Evolutionary conservation across 1,284 basidiomycete species (phyloP).

Genomic region (Termitomyces sp.): DNA sequence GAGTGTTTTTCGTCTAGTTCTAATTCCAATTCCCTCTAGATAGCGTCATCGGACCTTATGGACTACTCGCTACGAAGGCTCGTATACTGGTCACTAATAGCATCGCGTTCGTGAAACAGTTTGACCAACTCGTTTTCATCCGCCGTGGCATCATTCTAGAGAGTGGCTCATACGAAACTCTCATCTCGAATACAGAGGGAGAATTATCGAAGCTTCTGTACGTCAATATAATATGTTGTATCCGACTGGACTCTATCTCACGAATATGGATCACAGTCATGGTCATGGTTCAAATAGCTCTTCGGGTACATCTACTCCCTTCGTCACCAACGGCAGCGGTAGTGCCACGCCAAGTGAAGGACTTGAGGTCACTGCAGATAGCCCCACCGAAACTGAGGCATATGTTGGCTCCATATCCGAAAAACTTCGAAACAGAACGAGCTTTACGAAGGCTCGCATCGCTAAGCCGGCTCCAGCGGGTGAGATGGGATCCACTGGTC

Average conservation of each 20-base stretch:
- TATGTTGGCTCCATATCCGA: slow-evolving; percentile 31
- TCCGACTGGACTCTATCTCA: background rate
- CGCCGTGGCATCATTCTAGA: slow-evolving; percentile 85
- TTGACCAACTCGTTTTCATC: slow-evolving; percentile 78
- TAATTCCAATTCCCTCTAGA: slow-evolving; percentile 41
- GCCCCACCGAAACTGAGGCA: slow-evolving; percentile 17
- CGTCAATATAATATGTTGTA: slow-evolving; percentile 23
- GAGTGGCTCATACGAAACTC: slow-evolving; percentile 60
- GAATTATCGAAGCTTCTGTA: slow-evolving; percentile 83
- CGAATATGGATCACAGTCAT: slow-evolving; percentile 22
- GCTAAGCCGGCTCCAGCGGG: slow-evolving; percentile 32
- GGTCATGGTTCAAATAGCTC: slow-evolving; percentile 40
- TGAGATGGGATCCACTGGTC: slow-evolving; percentile 37
- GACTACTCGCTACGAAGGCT: slow-evolving; percentile 82
- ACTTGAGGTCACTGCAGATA: slow-evolving; percentile 2
- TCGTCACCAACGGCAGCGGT: slow-evolving; percentile 31
- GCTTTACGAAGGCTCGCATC: slow-evolving; percentile 48
- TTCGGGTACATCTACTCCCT: slow-evolving; percentile 57
- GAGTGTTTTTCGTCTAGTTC: background rate
- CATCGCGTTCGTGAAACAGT: slow-evolving; percentile 78
- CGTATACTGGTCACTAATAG: slow-evolving; percentile 89
- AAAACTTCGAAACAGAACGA: slow-evolving; percentile 42
- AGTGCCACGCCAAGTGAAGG: slow-evolving; percentile 34
- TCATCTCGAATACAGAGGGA: slow-evolving; percentile 60
- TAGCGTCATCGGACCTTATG: slow-evolving; percentile 85